These are phyloP conservation scores for Fusarium keratoplasticum DNA, from an alignment of 2,329 filamentous ascomycete species.

Conservation along the genomic window DNA sequence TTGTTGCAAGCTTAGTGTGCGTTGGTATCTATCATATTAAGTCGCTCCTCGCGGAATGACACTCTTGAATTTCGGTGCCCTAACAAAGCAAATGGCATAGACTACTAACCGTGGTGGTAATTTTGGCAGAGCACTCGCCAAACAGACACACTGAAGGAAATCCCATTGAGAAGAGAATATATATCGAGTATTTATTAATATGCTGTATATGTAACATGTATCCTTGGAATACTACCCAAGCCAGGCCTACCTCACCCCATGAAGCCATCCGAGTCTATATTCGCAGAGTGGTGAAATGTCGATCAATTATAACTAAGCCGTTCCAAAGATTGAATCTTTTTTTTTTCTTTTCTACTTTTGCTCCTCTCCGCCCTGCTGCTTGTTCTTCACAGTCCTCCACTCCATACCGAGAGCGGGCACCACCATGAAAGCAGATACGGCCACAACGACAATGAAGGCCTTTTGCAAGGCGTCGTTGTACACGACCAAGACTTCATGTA, in stretches of 20 bases:
- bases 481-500: constrained; percentile 4
- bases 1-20: background rate
- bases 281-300: background rate
- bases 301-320: no score
- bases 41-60: background rate
- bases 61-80: background rate
- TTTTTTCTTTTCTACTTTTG: background rate
- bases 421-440: constrained; percentile 9
- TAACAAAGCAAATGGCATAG: background rate
- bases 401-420: constrained; percentile 17
- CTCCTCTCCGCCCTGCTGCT: constrained; percentile 2
- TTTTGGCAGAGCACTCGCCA: background rate
- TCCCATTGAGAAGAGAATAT: background rate
- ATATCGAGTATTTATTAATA: background rate
- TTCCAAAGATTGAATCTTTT: background rate
- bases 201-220: background rate
- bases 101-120: background rate
- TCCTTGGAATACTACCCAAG: background rate
- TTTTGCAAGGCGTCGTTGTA: constrained; percentile 19
- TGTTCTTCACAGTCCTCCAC: constrained; percentile 31
- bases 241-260: no score
- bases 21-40: background rate
- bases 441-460: constrained; percentile 10
- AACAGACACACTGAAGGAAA: background rate
- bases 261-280: background rate